phyloP scores from a whole-genome alignment of 352 stramenopile species.

The Phytopythium vexans region DNA sequence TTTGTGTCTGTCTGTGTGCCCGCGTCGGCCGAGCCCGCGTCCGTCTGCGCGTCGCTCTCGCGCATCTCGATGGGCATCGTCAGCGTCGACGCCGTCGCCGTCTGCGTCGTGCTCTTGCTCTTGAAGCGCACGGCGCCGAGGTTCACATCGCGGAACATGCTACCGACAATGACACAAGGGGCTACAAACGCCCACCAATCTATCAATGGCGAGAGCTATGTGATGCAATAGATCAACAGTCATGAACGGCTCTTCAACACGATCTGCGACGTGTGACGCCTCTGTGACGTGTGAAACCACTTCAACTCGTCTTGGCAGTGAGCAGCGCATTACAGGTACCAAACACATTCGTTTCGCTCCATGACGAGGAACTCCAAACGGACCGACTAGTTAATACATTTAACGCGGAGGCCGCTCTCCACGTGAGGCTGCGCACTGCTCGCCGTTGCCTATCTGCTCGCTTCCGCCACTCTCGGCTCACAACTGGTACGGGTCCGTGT shows the following conservation, averaged over 20 bases:
- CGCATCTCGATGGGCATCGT: constrained; percentile 30
- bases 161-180: background rate
- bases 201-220: too few relatives aligned
- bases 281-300: too few relatives aligned
- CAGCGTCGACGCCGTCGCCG: constrained; percentile 14
- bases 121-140: constrained; percentile 51
- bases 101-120: constrained; percentile 41
- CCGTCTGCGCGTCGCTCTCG: constrained; percentile 44
- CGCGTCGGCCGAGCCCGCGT: constrained; percentile 21
- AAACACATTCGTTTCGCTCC: too few relatives aligned
- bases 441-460: background rate
- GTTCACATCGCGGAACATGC: constrained; percentile 63
- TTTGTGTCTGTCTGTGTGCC: constrained; percentile 43
- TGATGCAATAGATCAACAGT: too few relatives aligned
- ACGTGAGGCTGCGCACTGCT: background rate
- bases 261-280: too few relatives aligned
- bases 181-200: too few relatives aligned
- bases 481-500: constrained; percentile 68
- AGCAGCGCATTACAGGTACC: too few relatives aligned
- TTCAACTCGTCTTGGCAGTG: too few relatives aligned
- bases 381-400: too few relatives aligned
- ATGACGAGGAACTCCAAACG: too few relatives aligned
- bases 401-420: too few relatives aligned
- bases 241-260: too few relatives aligned
- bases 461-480: constrained; percentile 11